Base-by-base conservation (phyloP, 148 eudicot genomes). In the Vaccinium darrowii region DNA sequence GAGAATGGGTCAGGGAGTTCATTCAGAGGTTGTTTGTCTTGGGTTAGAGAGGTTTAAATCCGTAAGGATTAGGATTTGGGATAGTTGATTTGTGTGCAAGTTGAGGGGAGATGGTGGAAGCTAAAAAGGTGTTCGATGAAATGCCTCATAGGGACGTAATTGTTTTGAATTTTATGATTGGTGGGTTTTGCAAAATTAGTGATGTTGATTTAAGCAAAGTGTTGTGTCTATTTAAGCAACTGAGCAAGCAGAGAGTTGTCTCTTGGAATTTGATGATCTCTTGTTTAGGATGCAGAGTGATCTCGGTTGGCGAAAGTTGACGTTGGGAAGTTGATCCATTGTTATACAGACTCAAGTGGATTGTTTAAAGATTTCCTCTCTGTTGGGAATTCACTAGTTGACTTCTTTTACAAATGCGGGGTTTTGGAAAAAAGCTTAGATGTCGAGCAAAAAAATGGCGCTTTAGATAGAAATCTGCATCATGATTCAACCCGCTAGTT, bases 241-340 rank as follows among this genome's bases (percentile, higher is more conserved):
- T 93, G 98, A 84, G 83, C 8, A 92, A 91, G 77, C 87, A 92
- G 86, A 93, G 87, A 81, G 84, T 90, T 81, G 92, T 92, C 53
- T 89, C 98, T 7, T 94, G 98, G 98, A 93, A 93, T 83, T 86
- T 90, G 14, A 90, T 94, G 91, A 90, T 93, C 51, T 89, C 93
- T 33, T 83, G 88, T n/a, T 87, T 93, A 65, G 90, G 92, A 7
- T 84, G 85, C 73, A 84, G 36, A 33, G 36, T 33, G 36, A 33
- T 33, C 84, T 71, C 91, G 92, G 49, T 77, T 91, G 83, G 90
- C 89, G 54, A 88, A 83, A 63, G 39, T 67, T 73, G 88, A 84
- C 63, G 63, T 74, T 36, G 93, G 89, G 79, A 75, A 82, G 76
- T 53, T 89, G 91, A 78, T 88, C 52, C 90, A 77, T 47, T 87